Conservation (phyloP, 2,329 filamentous ascomycete genomes). For the Botryotinia calthae region DNA sequence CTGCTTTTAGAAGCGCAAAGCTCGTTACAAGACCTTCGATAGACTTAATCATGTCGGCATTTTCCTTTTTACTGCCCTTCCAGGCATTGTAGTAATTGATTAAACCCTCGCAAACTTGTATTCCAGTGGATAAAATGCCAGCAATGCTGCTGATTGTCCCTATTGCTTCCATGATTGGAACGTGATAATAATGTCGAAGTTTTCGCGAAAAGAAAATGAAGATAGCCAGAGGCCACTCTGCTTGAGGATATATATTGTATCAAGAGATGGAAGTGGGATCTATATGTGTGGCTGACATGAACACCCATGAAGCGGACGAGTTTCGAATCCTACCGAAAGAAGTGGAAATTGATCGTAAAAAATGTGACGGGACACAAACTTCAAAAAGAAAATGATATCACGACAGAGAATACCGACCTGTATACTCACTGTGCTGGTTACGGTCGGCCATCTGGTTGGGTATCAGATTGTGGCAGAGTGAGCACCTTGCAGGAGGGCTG, state of each 20-base stretch:
- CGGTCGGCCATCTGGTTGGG: background rate
- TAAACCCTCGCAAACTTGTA: slow-evolving; percentile 16
- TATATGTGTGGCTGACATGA: background rate
- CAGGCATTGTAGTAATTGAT: slow-evolving; percentile 18
- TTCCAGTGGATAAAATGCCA: slow-evolving; percentile 15
- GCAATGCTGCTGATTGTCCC: slow-evolving; percentile 19
- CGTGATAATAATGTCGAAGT: background rate
- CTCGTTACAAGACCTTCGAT: slow-evolving; percentile 3
- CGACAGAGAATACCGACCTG: background rate
- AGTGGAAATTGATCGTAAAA: background rate
- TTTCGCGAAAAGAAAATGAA: background rate
- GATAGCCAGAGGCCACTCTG: background rate
- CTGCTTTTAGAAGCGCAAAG: background rate
- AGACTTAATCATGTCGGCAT: slow-evolving; percentile 8
- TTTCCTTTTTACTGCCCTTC: slow-evolving; percentile 19
- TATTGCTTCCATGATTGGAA: slow-evolving; percentile 12
- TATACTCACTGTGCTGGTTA: background rate
- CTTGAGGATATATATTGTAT: background rate
- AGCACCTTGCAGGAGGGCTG: slow-evolving; percentile 9
- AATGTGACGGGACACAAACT: background rate
- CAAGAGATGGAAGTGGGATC: background rate
- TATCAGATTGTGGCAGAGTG: slow-evolving; percentile 6
- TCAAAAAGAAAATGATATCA: background rate
- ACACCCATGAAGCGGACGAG: background rate
- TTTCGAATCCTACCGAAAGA: slow-evolving; percentile 6